These are phyloP conservation scores for Sarocladium strictum DNA, from an alignment of 2,329 filamentous ascomycete species.

Conservation along the genomic window DNA sequence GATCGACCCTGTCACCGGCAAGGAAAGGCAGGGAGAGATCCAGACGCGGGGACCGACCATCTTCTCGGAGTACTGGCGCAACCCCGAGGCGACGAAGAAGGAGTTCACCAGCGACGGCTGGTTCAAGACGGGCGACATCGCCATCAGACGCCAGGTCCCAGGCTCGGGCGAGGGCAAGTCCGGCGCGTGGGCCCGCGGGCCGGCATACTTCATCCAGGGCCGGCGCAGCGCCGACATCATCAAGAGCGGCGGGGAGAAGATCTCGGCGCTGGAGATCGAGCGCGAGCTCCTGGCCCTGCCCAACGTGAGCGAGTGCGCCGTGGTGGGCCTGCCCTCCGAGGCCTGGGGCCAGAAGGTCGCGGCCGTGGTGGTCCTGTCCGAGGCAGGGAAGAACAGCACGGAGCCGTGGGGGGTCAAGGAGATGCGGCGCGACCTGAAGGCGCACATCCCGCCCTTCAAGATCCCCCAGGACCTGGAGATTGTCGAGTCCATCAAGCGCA, in stretches of 20 bases:
- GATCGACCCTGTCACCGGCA: constrained; percentile 27
- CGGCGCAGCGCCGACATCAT: constrained; percentile 90
- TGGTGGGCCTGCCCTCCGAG: constrained; percentile 79
- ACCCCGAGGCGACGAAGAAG: constrained; percentile 69
- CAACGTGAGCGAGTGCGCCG: constrained; percentile 75
- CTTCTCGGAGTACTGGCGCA: constrained; percentile 89
- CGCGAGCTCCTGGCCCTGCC: constrained; percentile 81
- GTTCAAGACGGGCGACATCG: constrained; percentile 97
- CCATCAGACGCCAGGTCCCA: constrained; percentile 51
- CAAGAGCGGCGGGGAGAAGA: constrained; percentile 91
- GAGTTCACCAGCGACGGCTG: constrained; percentile 65
- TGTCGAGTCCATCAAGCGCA: constrained; percentile 74
- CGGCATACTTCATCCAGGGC: constrained; percentile 85
- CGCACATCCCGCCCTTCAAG: constrained; percentile 76
- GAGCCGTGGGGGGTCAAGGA: constrained; percentile 69
- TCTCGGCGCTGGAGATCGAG: constrained; percentile 89
- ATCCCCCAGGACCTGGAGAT: constrained; percentile 84
- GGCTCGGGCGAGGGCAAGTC: constrained; percentile 28
- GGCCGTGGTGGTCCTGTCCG: constrained; percentile 73
- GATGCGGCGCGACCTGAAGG: constrained; percentile 77
- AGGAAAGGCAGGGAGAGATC: constrained; percentile 80
- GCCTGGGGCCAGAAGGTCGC: constrained; percentile 96
- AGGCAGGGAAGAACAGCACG: constrained; percentile 19
- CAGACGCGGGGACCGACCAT: constrained; percentile 87
- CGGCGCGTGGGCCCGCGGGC: constrained; percentile 55